phyloP scores from a whole-genome alignment of 169 alveolate genomes.

The Cryptosporidium muris region DNA sequence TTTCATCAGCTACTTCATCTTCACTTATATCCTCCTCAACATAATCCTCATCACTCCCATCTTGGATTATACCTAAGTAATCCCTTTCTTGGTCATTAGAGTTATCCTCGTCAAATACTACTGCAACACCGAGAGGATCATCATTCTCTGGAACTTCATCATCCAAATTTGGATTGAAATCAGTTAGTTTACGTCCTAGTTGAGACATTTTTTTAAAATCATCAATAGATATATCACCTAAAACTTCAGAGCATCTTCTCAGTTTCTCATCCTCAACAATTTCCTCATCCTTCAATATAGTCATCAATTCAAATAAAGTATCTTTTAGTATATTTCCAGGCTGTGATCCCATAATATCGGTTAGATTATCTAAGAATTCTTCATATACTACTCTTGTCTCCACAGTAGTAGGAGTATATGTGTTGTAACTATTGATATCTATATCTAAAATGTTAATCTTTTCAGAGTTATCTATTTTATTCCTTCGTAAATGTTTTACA shows the following conservation, averaged over 20 bases:
- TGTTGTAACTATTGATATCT: conserved; percentile 76
- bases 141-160: conserved; percentile 70
- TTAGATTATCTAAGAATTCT: conserved; percentile 85
- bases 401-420: conserved; percentile 90
- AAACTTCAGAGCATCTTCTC: conserved; percentile 79
- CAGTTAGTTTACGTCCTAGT: conserved; percentile 78
- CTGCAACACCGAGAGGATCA: conserved; percentile 81
- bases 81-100: conserved; percentile 46
- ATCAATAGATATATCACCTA: conserved; percentile 77
- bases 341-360: conserved; percentile 90
- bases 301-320: conserved; percentile 92
- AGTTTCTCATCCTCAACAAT: conserved; percentile 82
- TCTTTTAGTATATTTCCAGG: conserved; percentile 89
- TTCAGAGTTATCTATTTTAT: conserved; percentile 72
- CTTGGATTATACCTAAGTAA: conserved; percentile 41
- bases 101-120: conserved; percentile 60
- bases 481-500: conserved; percentile 63
- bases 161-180: conserved; percentile 78
- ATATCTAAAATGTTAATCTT: conserved; percentile 35
- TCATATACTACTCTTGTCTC: conserved; percentile 90
- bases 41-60: conserved; percentile 36
- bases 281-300: conserved; percentile 86
- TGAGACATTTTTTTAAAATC: conserved; percentile 78
- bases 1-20: conserved; percentile 74
- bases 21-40: conserved; percentile 69